These are phyloP conservation scores for Metrosideros polymorpha DNA, from an alignment of 441 rosid genomes.

Conservation along the genomic window DNA sequence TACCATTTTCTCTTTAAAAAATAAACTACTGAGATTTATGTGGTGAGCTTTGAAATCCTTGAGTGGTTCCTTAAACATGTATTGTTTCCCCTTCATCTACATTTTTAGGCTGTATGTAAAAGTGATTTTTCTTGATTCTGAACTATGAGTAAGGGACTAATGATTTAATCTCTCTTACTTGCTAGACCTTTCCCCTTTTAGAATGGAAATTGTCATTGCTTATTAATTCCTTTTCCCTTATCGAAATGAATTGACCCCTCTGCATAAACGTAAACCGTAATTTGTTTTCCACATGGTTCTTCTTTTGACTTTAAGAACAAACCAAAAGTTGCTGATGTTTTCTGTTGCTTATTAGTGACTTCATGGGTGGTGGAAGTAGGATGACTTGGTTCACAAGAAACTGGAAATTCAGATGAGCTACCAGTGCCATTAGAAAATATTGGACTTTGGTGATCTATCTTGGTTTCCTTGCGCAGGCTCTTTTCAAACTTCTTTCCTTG, in stretches of 20 bases:
- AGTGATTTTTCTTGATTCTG: not conserved
- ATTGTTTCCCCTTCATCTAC: not conserved
- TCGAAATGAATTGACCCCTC: not conserved
- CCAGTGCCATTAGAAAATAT: not conserved
- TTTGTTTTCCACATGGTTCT: not conserved
- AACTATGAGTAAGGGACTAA: not conserved
- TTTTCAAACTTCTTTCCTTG: not conserved
- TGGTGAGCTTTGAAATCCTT: not conserved
- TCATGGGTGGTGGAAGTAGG: not conserved
- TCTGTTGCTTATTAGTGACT: not conserved
- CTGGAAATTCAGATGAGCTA: not conserved
- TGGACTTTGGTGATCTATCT: not conserved
- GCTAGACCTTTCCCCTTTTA: not conserved
- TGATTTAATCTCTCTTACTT: not conserved
- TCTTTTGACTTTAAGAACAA: not conserved
- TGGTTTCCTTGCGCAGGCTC: not conserved
- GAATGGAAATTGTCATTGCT: not conserved
- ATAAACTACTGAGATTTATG: not conserved
- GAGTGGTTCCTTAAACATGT: not conserved
- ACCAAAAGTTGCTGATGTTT: not conserved
- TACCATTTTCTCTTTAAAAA: not conserved
- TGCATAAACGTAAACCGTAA: not conserved
- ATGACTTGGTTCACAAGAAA: not conserved
- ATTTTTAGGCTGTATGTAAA: not conserved
- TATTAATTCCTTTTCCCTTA: not conserved